Percentiles rank a stretch among this genome's conserved stretches.
Evolutionary conservation across 768 basidiomycete genomes (phyloP).

Genomic region (Boletellus sp.): DNA sequence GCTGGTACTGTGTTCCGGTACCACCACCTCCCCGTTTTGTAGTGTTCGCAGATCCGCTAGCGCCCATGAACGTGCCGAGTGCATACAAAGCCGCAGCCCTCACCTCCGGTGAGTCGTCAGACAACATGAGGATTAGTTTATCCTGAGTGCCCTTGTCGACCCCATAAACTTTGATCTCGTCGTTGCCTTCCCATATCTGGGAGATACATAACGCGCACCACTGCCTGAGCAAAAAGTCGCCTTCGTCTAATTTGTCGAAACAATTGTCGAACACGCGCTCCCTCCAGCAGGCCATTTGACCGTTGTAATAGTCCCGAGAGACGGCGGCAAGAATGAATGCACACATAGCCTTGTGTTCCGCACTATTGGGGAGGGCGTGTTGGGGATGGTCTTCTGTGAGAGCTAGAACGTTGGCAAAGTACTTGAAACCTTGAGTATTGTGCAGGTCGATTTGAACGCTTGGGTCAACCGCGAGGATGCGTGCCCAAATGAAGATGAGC

Average conservation of each 20-base stretch:
- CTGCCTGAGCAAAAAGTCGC: slow-evolving; percentile 89
- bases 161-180: slow-evolving; percentile 83
- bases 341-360: slow-evolving; percentile 98
- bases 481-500: slow-evolving; percentile 97
- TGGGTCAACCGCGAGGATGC: slow-evolving; percentile 94
- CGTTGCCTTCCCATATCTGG: slow-evolving; percentile 91
- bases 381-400: slow-evolving; percentile 56
- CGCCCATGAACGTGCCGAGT: slow-evolving; percentile 90
- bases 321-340: slow-evolving; percentile 92
- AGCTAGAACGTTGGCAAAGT: slow-evolving; percentile 77
- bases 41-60: slow-evolving; percentile 70
- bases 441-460: slow-evolving; percentile 88
- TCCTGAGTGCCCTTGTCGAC: slow-evolving; percentile 80
- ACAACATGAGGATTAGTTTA: slow-evolving; percentile 70
- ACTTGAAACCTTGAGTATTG: slow-evolving; percentile 76
- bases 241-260: slow-evolving; percentile 78
- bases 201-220: slow-evolving; percentile 94
- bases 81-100: slow-evolving; percentile 89
- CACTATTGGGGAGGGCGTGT: slow-evolving; percentile 77
- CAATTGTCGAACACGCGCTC: slow-evolving; percentile 86
- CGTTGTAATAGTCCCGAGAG: slow-evolving; percentile 82
- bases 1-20: slow-evolving; percentile 71
- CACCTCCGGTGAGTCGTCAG: slow-evolving; percentile 90
- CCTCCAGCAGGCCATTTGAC: slow-evolving; percentile 81
- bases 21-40: slow-evolving; percentile 77